A percentile compares a stretch with the other conserved stretches of the same genome.
phyloP scores from a whole-genome alignment of 2,329 filamentous ascomycete species.

The Fusarium oligoseptatum region DNA sequence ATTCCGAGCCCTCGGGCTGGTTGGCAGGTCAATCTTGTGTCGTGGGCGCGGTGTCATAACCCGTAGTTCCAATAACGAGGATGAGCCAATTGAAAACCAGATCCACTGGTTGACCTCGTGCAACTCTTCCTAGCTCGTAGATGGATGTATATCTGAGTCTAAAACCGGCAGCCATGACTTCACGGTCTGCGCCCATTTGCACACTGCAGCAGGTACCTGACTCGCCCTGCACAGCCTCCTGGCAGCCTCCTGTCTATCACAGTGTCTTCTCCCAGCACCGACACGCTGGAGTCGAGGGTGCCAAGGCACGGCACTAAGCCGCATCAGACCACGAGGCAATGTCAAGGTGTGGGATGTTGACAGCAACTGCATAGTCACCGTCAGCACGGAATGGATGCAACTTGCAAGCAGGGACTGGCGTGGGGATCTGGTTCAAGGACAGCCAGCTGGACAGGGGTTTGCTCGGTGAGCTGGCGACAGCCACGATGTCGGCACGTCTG shows the following conservation, averaged over 20 bases:
- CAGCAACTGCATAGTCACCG: neutral
- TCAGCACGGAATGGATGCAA: slow-evolving; percentile 7
- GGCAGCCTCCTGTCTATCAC: slow-evolving; percentile 7
- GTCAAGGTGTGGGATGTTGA: neutral
- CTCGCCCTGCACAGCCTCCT: slow-evolving; percentile 22
- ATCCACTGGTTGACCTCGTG: neutral
- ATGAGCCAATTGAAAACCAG: neutral
- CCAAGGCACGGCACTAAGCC: slow-evolving; percentile 11
- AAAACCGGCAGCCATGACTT: slow-evolving; percentile 8
- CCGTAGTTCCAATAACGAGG: neutral
- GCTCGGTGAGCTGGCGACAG: slow-evolving; percentile 11
- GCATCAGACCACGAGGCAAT: slow-evolving; percentile 7
- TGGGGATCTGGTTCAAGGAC: slow-evolving; percentile 13
- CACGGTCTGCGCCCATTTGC: slow-evolving; percentile 6
- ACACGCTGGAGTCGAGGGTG: slow-evolving; percentile 20
- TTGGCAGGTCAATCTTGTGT: slow-evolving; percentile 17
- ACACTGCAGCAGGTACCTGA: slow-evolving; percentile 25
- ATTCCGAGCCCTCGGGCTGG: slow-evolving; percentile 23
- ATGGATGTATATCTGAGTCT: slow-evolving; percentile 15
- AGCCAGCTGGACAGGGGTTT: slow-evolving; percentile 32
- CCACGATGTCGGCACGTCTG: slow-evolving; percentile 16
- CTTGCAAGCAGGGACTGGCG: slow-evolving; percentile 11
- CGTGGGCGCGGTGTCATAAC: neutral
- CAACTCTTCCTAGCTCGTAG: slow-evolving; percentile 6
- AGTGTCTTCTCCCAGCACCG: slow-evolving; percentile 23